Evolutionary conservation across 208 protist genomes (phyloP), one percentile per base, ranked within the genome.

Genomic region (Trichomonas vaginalis): DNA sequence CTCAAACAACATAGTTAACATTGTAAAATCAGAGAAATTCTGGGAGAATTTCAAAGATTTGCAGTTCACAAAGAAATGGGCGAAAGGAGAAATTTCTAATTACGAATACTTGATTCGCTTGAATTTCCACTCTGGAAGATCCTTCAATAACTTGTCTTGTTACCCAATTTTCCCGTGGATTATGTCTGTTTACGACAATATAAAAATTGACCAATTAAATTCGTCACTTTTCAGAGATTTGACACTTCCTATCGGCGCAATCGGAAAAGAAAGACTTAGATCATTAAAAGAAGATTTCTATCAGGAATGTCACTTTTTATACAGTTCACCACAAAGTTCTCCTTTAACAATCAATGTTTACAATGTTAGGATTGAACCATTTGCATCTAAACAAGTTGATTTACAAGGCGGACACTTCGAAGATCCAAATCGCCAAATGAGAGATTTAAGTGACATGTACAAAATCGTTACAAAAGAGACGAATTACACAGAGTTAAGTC

Each of bases 281-380:
- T 17, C n/a, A 35, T 32, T 83, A 46, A 80, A 45, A n/a, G 39
- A 42, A 2, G 39, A 40, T 15, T 27, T 45, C 17, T 79, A 42
- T 51, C 3, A 0, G 12, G 56, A 70, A 27, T 70, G 56, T 70
- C 21, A 27, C 4, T 51, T 86, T 17, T 61, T 95, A n/a, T 86
- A 49, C 21, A 35, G 35, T 0, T 40, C 10, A 9, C 37, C 37
- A 14, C n/a, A 47, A 35, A 15, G 4, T 42, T 86, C 51, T 27
- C 61, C 42, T 42, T 40, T 42, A n/a, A 23, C 8, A 4, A 98
- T 98, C 37, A 96, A 99, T 40, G 98, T 98, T 97, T 99, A 98
- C 96, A 96, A 99, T 39, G 97, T 99, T 14, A 98, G 99, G 40
- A 95, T 99, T 6, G 98, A 99, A 97, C 99, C 99, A 56, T 99